Conservation (phyloP, 768 basidiomycete genomes). For the Tylopilus sp. region DNA sequence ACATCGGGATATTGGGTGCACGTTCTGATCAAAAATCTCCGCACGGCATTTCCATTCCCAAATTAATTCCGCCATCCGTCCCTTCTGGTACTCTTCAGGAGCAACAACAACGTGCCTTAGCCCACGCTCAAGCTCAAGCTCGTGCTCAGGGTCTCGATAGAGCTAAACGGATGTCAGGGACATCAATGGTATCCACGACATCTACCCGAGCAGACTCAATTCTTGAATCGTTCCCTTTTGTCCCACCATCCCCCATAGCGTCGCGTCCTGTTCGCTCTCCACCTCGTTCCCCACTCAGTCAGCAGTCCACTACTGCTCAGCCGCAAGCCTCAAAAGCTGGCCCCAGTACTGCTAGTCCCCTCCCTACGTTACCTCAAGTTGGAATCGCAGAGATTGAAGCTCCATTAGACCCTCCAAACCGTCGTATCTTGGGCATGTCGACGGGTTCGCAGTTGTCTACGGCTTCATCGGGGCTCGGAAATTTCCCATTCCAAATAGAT, state of each 20-base stretch:
- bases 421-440: constrained; percentile 66
- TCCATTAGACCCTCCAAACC: constrained; percentile 45
- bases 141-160: constrained; percentile 50
- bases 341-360: neutral
- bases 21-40: constrained; percentile 42
- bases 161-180: constrained; percentile 53
- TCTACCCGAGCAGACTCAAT: constrained; percentile 81
- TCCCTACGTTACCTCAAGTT: neutral
- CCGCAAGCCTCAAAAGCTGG: constrained; percentile 3
- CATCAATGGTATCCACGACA: constrained; percentile 63
- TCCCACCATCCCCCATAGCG: constrained; percentile 88
- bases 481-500: constrained; percentile 86
- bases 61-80: constrained; percentile 46
- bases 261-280: constrained; percentile 72
- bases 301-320: constrained; percentile 43
- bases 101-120: constrained; percentile 64
- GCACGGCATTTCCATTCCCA: constrained; percentile 60
- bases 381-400: constrained; percentile 27
- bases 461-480: constrained; percentile 74
- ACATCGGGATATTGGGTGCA: constrained; percentile 47
- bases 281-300: constrained; percentile 66
- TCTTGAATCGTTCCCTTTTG: constrained; percentile 84
- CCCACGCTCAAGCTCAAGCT: constrained; percentile 57
- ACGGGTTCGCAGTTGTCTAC: constrained; percentile 76
- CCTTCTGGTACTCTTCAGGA: constrained; percentile 47